phyloP scores from a whole-genome alignment of 2,329 filamentous ascomycete species.

The Colletotrichum cereale region DNA sequence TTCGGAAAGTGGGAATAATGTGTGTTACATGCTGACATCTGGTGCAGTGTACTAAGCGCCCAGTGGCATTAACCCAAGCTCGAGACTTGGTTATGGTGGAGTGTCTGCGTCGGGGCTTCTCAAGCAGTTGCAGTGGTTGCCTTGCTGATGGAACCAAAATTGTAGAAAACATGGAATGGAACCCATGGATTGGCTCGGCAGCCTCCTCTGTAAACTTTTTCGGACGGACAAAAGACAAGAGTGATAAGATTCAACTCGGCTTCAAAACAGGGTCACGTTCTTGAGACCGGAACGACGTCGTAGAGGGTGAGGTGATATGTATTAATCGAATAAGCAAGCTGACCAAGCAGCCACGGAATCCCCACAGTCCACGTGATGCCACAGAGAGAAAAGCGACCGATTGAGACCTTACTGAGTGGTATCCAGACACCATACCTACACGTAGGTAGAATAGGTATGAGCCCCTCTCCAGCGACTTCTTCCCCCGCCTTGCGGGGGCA shows the following conservation, averaged over 20 bases:
- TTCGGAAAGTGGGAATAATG: not conserved
- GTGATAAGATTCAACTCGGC: slow-evolving; percentile 13
- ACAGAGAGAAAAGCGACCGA: slow-evolving; percentile 11
- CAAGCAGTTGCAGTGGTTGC: not conserved
- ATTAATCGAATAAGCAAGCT: not conserved
- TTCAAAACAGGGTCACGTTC: not conserved
- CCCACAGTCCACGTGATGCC: not conserved
- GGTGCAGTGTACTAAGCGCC: not conserved
- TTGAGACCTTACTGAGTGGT: too few species aligned
- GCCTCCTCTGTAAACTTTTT: too few species aligned
- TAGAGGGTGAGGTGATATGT: not conserved
- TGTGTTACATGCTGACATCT: not conserved
- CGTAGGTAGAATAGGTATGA: too few species aligned
- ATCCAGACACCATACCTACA: too few species aligned
- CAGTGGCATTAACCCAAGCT: not conserved
- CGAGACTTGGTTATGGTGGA: not conserved
- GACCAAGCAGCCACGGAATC: not conserved
- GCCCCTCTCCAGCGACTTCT: slow-evolving; percentile 23
- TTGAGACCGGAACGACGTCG: not conserved
- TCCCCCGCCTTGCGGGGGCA: slow-evolving; percentile 25
- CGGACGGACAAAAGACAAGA: slow-evolving; percentile 5
- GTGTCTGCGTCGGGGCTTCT: not conserved
- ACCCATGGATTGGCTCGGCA: too few species aligned
- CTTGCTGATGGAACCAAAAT: not conserved
- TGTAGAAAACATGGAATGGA: too few species aligned